Percentiles rank a stretch among this genome's conserved stretches.
phyloP scores from a whole-genome alignment of 768 basidiomycete species.

The Phlebiopsis flavidoalba region DNA sequence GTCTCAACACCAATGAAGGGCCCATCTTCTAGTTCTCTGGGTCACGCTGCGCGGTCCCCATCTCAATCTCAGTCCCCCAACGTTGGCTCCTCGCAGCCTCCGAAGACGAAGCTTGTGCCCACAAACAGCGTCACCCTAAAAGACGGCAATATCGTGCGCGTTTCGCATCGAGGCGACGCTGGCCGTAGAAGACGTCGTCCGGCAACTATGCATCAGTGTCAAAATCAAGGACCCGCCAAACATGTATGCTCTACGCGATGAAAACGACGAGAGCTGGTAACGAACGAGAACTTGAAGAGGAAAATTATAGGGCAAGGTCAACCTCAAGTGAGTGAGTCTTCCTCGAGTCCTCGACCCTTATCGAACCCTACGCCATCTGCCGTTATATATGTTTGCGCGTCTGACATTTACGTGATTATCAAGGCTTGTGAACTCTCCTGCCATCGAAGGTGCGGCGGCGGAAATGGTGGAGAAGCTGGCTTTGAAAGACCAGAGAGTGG shows the following conservation, averaged over 20 bases:
- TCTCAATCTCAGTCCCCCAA: conserved; percentile 24
- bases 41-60: conserved; percentile 7
- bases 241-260: conserved; percentile 76
- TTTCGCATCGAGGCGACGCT: conserved; percentile 82
- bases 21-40: conserved; percentile 1
- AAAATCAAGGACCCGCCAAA: conserved; percentile 70
- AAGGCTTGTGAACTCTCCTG: conserved; percentile 77
- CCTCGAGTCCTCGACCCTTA: background rate
- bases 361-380: background rate
- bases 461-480: conserved; percentile 70
- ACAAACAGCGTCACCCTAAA: conserved; percentile 81
- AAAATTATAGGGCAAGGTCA: conserved; percentile 75
- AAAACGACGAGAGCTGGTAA: conserved; percentile 78
- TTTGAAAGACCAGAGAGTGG: conserved; percentile 54
- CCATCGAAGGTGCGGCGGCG: conserved; percentile 65
- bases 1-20: background rate
- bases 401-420: background rate
- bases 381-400: background rate
- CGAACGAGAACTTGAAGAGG: conserved; percentile 79
- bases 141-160: conserved; percentile 70
- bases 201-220: conserved; percentile 76
- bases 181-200: conserved; percentile 79
- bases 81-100: conserved; percentile 16
- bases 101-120: conserved; percentile 56
- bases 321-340: conserved; percentile 58